A percentile compares a stretch with the other conserved stretches of the same genome.
These are phyloP conservation scores for Thalassiosira pacifica DNA, from an alignment of 352 stramenopile genomes.

Conservation along the genomic window DNA sequence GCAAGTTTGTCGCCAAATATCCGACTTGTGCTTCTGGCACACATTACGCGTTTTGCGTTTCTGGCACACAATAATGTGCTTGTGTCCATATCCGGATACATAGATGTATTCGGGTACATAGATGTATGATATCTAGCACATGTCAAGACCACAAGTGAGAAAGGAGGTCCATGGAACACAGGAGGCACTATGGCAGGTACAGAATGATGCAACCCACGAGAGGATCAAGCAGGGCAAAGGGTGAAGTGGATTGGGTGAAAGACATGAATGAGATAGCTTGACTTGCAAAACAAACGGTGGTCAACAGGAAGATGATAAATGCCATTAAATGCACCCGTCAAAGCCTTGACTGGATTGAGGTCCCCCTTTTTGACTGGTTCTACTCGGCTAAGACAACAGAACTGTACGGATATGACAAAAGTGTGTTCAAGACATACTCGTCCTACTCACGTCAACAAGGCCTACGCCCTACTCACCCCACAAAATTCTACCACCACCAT, in stretches of 20 bases:
- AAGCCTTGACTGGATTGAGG: not conserved
- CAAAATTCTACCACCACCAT: not conserved
- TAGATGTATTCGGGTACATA: too few relatives aligned
- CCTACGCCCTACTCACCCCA: not conserved
- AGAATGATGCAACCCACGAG: too few relatives aligned
- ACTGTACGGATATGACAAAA: not conserved
- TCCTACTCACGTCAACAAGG: not conserved
- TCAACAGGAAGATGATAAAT: not conserved
- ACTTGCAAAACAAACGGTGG: not conserved
- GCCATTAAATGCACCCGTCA: not conserved
- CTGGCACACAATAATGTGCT: too few relatives aligned
- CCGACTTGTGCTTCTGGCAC: too few relatives aligned
- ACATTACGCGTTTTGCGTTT: too few relatives aligned
- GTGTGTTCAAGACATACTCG: not conserved
- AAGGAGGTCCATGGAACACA: too few relatives aligned
- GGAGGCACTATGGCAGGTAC: too few relatives aligned
- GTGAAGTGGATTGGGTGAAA: not conserved
- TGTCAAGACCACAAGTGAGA: too few relatives aligned
- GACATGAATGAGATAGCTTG: not conserved
- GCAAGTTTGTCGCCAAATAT: too few relatives aligned
- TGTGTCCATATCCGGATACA: too few relatives aligned
- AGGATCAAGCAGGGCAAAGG: too few relatives aligned
- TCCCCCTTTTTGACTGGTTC: not conserved
- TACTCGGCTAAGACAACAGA: not conserved
- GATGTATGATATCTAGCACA: too few relatives aligned